Percentiles rank a stretch among this genome's conserved stretches.
Conservation (phyloP, 2,329 filamentous ascomycete genomes). For the Aurifilum marmelostoma region DNA sequence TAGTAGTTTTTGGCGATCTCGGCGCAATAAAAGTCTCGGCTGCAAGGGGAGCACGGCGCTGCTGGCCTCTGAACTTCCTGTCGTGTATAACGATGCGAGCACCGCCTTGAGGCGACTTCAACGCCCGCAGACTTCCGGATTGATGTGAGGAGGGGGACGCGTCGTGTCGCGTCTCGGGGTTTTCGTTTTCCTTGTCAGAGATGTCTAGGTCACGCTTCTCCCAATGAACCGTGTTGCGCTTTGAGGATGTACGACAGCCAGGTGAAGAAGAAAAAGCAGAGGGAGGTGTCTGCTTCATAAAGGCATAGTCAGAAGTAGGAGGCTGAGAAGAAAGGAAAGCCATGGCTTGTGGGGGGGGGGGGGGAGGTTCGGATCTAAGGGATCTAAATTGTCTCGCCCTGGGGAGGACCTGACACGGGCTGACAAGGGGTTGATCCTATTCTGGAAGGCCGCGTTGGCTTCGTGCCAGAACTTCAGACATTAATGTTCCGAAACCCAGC, state of each 20-base stretch:
- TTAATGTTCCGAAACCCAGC: not conserved
- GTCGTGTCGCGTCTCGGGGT: constrained; percentile 7
- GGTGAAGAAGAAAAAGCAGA: not conserved
- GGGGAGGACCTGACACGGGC: constrained; percentile 5
- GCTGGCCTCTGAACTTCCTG: constrained; percentile 26
- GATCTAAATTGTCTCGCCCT: constrained; percentile 11
- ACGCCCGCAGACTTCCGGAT: constrained; percentile 11
- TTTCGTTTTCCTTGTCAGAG: constrained; percentile 21
- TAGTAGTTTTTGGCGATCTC: not conserved
- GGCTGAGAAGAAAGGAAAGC: constrained; percentile 19
- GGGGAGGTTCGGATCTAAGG: constrained; percentile 1
- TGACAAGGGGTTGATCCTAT: constrained; percentile 8
- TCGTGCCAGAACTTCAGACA: not conserved
- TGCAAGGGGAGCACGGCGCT: constrained; percentile 21
- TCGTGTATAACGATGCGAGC: constrained; percentile 15
- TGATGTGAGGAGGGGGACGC: not conserved
- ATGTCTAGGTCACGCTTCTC: constrained; percentile 7
- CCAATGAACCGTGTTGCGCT: constrained; percentile 27
- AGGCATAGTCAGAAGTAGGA: constrained; percentile 14
- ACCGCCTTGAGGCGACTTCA: not conserved
- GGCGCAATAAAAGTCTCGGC: constrained; percentile 29
- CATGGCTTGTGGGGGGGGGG: constrained; percentile 1
- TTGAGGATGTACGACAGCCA: not conserved
- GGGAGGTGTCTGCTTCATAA: constrained; percentile 20
- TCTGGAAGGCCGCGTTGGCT: constrained; percentile 7